Evolutionary conservation across 805 yeast genomes (phyloP), one percentile per base, ranked within the genome.

Genomic region (Cyberlindnera mississippiensis): DNA sequence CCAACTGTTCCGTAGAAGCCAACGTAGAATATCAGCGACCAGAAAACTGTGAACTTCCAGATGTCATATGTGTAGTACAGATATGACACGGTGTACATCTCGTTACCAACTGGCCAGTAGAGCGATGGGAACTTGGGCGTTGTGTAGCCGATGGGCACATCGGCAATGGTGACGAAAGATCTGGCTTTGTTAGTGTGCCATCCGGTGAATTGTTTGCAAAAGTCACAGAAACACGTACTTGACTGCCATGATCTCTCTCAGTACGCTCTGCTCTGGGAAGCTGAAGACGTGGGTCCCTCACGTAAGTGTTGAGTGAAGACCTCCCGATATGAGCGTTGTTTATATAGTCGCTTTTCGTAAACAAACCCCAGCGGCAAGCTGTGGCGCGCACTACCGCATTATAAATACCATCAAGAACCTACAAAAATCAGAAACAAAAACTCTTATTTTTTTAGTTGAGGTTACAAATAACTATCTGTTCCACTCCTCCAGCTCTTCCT

Each of bases 91-190:
- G 57, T 43, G 43, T 60, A 66, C 29, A 48, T 55, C 2, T 66
- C 61, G 28, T 63, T 56, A 11, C 64, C 60, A 13, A 76, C 50
- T 0, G 95, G 96, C 85, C 89, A 82, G 55, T 70, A 73, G 24
- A 91, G 62, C 3, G 95, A 80, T 4, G 98, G 98, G 55, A 90
- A 91, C 13, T 54, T 42, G 1, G 98, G 98, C 1, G 81, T 69
- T 11, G 68, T 65, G 63, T 91, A 91, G 26, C 96, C 96, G 6
- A 86, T 78, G 2, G 97, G 96, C 2, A 80, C 69, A 50, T 75
- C 75, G 16, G 69, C 64, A 13, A 74, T 66, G n/a, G 71, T 63
- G 37, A 73, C 58, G 43, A 68, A 72, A 4, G 69, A 48, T 41
- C 46, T 38, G 27, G 13, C n/a, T 4, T 14, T 24, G 40, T 30